Percentiles rank a stretch among this genome's conserved stretches.
Conservation (phyloP, 139 green algal species). For the Ettlia oleoabundans region DNA sequence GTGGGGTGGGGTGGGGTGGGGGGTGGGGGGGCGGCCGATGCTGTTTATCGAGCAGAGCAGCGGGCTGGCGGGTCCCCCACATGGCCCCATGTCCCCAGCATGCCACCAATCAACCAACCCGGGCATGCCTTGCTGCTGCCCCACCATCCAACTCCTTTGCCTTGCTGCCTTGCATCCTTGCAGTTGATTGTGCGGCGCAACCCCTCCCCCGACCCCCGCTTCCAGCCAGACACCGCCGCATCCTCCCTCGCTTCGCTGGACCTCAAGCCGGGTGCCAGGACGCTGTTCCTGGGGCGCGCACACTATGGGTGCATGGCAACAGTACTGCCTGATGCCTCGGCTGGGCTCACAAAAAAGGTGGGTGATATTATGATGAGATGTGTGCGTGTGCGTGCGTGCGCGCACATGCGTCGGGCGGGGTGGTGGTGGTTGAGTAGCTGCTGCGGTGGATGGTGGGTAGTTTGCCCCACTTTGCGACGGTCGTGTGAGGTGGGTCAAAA, state of each 20-base stretch:
- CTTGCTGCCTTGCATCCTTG: neutral
- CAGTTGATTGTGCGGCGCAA: constrained; percentile 62
- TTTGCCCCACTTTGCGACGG: too few species aligned
- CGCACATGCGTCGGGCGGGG: neutral
- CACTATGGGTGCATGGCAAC: constrained; percentile 84
- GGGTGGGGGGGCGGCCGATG: too few species aligned
- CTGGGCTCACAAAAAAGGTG: constrained; percentile 51
- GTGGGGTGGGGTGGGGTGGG: neutral
- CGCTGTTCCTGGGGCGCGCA: constrained; percentile 75
- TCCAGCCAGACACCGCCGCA: constrained; percentile 47
- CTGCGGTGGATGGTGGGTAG: too few species aligned
- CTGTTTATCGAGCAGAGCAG: too few species aligned
- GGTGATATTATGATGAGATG: too few species aligned
- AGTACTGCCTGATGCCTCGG: constrained; percentile 62
- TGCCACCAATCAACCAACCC: neutral
- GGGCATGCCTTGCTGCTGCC: neutral
- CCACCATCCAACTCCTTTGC: neutral
- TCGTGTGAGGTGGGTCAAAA: too few species aligned
- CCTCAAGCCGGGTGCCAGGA: constrained; percentile 47
- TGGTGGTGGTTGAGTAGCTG: neutral
- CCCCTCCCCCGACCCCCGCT: constrained; percentile 57
- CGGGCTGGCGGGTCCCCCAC: too few species aligned
- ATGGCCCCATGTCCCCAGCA: too few species aligned
- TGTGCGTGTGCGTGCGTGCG: neutral
- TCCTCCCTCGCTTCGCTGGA: constrained; percentile 15